Conservation (phyloP, 805 yeast species). For the Kodamaea neixiangensis region DNA sequence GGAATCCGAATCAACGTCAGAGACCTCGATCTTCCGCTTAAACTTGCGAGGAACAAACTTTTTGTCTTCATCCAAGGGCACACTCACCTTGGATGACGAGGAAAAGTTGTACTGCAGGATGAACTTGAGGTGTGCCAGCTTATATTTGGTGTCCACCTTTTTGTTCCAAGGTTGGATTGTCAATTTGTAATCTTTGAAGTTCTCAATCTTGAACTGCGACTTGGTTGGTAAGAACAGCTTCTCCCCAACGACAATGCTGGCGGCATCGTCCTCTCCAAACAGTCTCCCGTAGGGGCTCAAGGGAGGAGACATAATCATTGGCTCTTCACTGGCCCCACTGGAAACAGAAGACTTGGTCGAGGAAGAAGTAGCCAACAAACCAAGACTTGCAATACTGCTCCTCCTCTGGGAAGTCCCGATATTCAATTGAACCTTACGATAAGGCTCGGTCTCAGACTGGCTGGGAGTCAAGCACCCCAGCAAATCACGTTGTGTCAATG, state of each 20-base stretch:
- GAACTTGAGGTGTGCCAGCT: slow-evolving; percentile 51
- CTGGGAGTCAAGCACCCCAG: slow-evolving; percentile 36
- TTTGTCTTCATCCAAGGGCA: slow-evolving; percentile 9
- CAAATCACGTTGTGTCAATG: slow-evolving; percentile 26
- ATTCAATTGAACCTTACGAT: background rate
- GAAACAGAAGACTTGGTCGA: slow-evolving; percentile 5
- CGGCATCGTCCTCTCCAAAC: background rate
- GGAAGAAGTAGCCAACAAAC: background rate
- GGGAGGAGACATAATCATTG: slow-evolving; percentile 27
- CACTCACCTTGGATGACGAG: slow-evolving; percentile 12
- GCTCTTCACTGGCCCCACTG: slow-evolving; percentile 15
- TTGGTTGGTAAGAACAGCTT: slow-evolving; percentile 8
- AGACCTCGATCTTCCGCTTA: slow-evolving; percentile 14
- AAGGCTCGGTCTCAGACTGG: slow-evolving; percentile 7
- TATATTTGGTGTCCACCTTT: slow-evolving; percentile 46
- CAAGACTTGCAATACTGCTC: background rate
- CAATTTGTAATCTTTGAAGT: slow-evolving; percentile 46
- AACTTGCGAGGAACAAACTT: slow-evolving; percentile 13
- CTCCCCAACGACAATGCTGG: slow-evolving; percentile 4
- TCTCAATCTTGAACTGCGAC: slow-evolving; percentile 48
- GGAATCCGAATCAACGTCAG: slow-evolving; percentile 4
- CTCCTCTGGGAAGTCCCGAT: slow-evolving; percentile 6
- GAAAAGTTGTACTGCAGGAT: slow-evolving; percentile 51
- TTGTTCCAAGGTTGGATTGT: slow-evolving; percentile 55
- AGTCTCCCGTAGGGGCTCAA: slow-evolving; percentile 22